Percentiles rank a stretch among this genome's conserved stretches.
Conservation (phyloP, 1,139 yeast species). For the Pichia sp. region DNA sequence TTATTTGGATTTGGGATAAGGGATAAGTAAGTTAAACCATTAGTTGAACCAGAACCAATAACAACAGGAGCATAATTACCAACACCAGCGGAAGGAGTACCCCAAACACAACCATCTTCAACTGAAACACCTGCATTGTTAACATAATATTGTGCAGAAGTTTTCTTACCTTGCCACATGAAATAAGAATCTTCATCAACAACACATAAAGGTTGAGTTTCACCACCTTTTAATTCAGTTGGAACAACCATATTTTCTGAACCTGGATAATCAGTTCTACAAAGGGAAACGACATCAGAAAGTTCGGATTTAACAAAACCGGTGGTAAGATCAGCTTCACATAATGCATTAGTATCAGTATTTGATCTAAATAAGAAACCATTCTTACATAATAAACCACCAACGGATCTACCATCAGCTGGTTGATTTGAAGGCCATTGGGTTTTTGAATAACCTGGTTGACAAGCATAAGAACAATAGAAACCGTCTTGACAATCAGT, state of each 20-base stretch:
- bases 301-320: constrained; percentile 67
- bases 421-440: constrained; percentile 94
- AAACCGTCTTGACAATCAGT: constrained; percentile 73
- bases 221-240: constrained; percentile 70
- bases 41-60: constrained; percentile 84
- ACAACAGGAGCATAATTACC: constrained; percentile 99
- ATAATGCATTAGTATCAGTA: constrained; percentile 53
- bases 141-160: constrained; percentile 95
- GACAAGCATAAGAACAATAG: constrained; percentile 95
- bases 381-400: constrained; percentile 75
- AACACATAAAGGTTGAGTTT: constrained; percentile 60
- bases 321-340: constrained; percentile 75
- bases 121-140: constrained; percentile 90
- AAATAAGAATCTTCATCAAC: constrained; percentile 74
- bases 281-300: constrained; percentile 65
- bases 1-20: constrained; percentile 95
- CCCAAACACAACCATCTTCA: constrained; percentile 93
- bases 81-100: constrained; percentile 65
- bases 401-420: constrained; percentile 77
- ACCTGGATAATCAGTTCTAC: constrained; percentile 99
- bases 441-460: constrained; percentile 94
- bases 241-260: constrained; percentile 97
- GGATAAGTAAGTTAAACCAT: constrained; percentile 78
- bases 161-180: constrained; percentile 73
- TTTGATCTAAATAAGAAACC: constrained; percentile 80